Base-by-base conservation (phyloP, 306 rosid species). In the Casuarina cunninghamiana region DNA sequence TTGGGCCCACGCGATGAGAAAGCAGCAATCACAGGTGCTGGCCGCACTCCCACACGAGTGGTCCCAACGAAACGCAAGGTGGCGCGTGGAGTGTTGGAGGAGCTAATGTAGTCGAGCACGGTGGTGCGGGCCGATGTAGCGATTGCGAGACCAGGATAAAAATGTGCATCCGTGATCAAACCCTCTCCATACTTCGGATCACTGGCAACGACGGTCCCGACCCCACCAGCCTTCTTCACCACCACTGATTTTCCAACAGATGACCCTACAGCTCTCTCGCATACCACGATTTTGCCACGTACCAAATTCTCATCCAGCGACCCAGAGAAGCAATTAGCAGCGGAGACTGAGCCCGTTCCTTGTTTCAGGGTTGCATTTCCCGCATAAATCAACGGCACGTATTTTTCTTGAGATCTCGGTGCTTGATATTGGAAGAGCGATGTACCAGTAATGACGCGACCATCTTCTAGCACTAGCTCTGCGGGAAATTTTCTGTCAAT, bases 1-100 rank as follows among this genome's bases (percentile, higher is more conserved):
- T 66, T 44, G 35, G 81, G 75, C 58, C 78, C 81, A 45, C 72
- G 80, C 12, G 78, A 65, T 7, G 85, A 63, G 71, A 77, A 81
- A 4, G 0, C 0, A 3, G 71, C 69, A 5, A 66, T 61, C 8
- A 45, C 35, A 0, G 75, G 78, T 15, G 85, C 85, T 1, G 81
- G 72, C 37, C 65, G 48, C 3, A 50, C 73, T 19, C 75, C 81
- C 15, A 82, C 15, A 2, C 21, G 66, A 21, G 78, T 82, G 53
- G 72, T 82, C 53, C 81, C 81, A 3, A 4, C 17, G 37, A 78
- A 78, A 48, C 38, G 50, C 8, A 78, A 5, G 1, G 76, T n/a
- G 32, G 71, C 81, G 10, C 32, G 46, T 58, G 81, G 75, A 16
- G 35, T 57, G 0, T 57, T 2, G n/a, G 44, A 17, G 21, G 76